Conservation (phyloP, 2,329 filamentous ascomycete genomes). For the Phialophora chinensis region DNA sequence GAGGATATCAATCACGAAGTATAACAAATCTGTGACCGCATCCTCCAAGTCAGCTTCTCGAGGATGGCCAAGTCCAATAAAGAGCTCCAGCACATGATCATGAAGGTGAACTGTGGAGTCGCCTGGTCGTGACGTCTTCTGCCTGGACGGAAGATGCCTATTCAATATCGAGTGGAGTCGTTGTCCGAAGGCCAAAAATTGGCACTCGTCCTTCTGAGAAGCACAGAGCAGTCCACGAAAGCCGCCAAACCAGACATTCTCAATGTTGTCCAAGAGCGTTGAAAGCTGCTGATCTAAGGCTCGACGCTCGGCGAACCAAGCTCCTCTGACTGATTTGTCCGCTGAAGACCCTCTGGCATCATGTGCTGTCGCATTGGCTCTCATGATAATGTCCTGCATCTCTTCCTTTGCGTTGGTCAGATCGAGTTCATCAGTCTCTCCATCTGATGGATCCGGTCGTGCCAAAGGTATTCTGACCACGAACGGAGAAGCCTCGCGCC, state of each 20-base stretch:
- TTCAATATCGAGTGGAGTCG: slow-evolving; percentile 80
- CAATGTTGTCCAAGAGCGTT: slow-evolving; percentile 81
- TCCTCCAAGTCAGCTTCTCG: slow-evolving; percentile 81
- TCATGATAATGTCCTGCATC: slow-evolving; percentile 78
- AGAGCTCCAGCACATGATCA: slow-evolving; percentile 78
- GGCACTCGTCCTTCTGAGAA: slow-evolving; percentile 64
- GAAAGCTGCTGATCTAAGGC: slow-evolving; percentile 77
- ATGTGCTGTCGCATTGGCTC: slow-evolving; percentile 85
- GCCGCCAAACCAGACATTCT: slow-evolving; percentile 92
- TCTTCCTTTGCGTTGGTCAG: slow-evolving; percentile 81
- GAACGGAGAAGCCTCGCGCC: slow-evolving; percentile 77
- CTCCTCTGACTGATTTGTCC: slow-evolving; percentile 71
- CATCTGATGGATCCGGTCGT: slow-evolving; percentile 78
- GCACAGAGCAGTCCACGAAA: slow-evolving; percentile 94
- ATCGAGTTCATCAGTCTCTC: slow-evolving; percentile 79
- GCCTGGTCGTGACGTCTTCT: slow-evolving; percentile 59
- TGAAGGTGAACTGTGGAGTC: slow-evolving; percentile 63
- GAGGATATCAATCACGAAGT: slow-evolving; percentile 94
- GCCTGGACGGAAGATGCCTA: slow-evolving; percentile 83
- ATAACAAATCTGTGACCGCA: slow-evolving; percentile 86
- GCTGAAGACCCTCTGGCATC: slow-evolving; percentile 61
- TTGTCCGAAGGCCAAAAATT: slow-evolving; percentile 76
- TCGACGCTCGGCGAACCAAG: slow-evolving; percentile 90
- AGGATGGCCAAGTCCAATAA: slow-evolving; percentile 80
- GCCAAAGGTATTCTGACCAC: slow-evolving; percentile 84